Evolutionary conservation across 176 grass and related monocot genomes (phyloP).

Genomic region (Oryza meyeriana): DNA sequence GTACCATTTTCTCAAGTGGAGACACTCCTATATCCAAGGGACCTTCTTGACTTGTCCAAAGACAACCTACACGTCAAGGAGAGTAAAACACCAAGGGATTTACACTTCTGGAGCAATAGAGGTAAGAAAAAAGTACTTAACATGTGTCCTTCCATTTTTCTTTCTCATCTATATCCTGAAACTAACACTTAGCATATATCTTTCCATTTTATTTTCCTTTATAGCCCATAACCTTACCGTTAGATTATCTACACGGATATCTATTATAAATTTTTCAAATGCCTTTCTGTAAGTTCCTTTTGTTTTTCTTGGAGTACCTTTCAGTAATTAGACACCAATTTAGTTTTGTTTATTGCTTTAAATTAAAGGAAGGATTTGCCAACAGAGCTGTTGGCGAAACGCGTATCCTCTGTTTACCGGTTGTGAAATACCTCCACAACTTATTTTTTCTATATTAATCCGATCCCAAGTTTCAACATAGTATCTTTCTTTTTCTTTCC

Average conservation of each 20-base stretch:
- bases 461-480: not conserved
- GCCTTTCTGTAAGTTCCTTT: constrained; percentile 64
- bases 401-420: constrained; percentile 46
- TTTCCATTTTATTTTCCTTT: constrained; percentile 24
- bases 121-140: constrained; percentile 35
- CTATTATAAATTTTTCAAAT: constrained; percentile 44
- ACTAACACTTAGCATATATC: constrained; percentile 9
- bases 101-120: constrained; percentile 80
- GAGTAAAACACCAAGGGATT: constrained; percentile 66
- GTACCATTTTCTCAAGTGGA: constrained; percentile 55
- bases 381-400: constrained; percentile 92
- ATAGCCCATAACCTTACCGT: not conserved
- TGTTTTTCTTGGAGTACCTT: constrained; percentile 7
- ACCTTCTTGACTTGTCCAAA: constrained; percentile 91
- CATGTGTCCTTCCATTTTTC: constrained; percentile 16
- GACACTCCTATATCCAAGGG: constrained; percentile 57
- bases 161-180: not conserved
- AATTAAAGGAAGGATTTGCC: constrained; percentile 73
- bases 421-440: constrained; percentile 28
- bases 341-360: constrained; percentile 1
- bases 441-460: no score
- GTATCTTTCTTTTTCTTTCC: not conserved
- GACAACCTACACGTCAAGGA: constrained; percentile 91
- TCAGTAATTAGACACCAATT: not conserved
- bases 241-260: constrained; percentile 48